phyloP scores from a whole-genome alignment of 768 basidiomycete species.

The Symmetrospora coprosmae region DNA sequence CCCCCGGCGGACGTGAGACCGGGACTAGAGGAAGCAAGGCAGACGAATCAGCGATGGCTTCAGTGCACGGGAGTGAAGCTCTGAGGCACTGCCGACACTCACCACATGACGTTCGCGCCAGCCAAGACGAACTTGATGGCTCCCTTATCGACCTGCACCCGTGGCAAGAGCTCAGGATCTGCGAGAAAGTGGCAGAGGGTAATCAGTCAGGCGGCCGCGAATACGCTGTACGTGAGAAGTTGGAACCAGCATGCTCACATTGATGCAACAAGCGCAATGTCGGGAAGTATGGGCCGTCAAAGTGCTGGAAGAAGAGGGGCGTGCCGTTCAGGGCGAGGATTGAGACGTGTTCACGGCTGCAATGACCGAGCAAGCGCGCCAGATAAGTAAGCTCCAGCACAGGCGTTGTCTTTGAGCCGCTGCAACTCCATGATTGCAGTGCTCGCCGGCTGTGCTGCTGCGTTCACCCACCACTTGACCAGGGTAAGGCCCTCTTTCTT shows the following conservation, averaged over 20 bases:
- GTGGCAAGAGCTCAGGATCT: conserved; percentile 86
- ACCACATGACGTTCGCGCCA: conserved; percentile 85
- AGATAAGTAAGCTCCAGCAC: no score
- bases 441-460: background rate
- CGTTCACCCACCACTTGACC: conserved; percentile 66
- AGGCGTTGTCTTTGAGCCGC: no score
- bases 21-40: conserved; percentile 42
- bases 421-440: no score
- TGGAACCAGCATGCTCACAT: conserved; percentile 48
- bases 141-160: conserved; percentile 81
- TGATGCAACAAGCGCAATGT: conserved; percentile 79
- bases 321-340: conserved; percentile 77
- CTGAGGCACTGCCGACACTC: conserved; percentile 20
- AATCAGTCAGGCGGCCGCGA: background rate
- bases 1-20: conserved; percentile 72
- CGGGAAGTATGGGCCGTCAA: conserved; percentile 82
- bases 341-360: conserved; percentile 84
- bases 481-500: conserved; percentile 91
- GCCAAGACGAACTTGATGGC: conserved; percentile 93
- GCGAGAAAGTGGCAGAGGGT: conserved; percentile 11
- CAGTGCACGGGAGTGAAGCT: background rate
- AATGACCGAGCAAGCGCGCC: no score
- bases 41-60: background rate
- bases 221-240: background rate
- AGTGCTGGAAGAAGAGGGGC: conserved; percentile 89